phyloP scores from a whole-genome alignment of 352 stramenopile genomes.

The Aphanomyces cochlioides region DNA sequence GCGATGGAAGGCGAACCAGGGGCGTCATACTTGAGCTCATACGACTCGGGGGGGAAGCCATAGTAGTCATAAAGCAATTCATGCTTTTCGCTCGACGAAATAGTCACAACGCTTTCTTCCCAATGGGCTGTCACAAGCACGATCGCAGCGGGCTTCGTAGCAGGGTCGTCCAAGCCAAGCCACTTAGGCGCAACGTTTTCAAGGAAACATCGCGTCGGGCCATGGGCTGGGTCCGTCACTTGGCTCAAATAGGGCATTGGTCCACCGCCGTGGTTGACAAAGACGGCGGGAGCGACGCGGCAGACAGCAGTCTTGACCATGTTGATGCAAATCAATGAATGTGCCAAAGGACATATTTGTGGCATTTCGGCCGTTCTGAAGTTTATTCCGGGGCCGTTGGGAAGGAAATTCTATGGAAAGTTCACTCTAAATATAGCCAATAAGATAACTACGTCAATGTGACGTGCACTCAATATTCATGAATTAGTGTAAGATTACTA shows the following conservation, averaged over 20 bases:
- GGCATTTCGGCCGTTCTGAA: too few relatives aligned
- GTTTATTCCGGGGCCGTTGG: too few relatives aligned
- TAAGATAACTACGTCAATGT: too few relatives aligned
- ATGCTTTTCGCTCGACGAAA: constrained; percentile 46
- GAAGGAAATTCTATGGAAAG: too few relatives aligned
- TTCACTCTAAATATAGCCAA: too few relatives aligned
- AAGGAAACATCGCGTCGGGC: constrained; percentile 39
- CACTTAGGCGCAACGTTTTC: constrained; percentile 41
- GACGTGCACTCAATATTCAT: too few relatives aligned
- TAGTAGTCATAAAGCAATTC: constrained; percentile 89
- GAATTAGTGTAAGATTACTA: too few relatives aligned
- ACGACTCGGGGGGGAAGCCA: constrained; percentile 80
- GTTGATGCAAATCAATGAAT: neutral
- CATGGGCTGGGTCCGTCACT: constrained; percentile 34
- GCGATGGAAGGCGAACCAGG: constrained; percentile 71
- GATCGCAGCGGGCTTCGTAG: constrained; percentile 55
- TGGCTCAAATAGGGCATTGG: constrained; percentile 50
- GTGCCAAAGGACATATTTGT: too few relatives aligned
- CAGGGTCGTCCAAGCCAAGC: constrained; percentile 42
- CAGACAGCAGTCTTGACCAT: neutral
- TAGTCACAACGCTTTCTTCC: constrained; percentile 46
- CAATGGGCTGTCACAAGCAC: constrained; percentile 87
- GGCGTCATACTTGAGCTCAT: constrained; percentile 79
- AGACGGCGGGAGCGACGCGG: constrained; percentile 35
- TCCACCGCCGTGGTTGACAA: constrained; percentile 57